Evolutionary conservation across 352 stramenopile species (phyloP).

Genomic region (Pythium scleroteichum): DNA sequence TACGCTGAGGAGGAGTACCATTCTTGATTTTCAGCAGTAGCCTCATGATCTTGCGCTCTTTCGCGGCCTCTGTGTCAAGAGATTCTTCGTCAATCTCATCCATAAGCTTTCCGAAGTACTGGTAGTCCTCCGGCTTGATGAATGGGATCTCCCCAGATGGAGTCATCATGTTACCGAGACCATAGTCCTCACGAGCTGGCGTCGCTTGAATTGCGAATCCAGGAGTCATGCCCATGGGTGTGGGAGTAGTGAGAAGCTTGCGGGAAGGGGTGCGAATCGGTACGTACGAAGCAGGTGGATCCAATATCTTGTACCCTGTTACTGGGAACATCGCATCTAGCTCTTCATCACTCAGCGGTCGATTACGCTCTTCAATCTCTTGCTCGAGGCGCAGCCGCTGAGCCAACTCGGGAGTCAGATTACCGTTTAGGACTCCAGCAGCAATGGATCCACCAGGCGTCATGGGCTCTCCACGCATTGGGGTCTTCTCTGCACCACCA

Average conservation of each 20-base stretch:
- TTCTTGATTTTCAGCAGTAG: constrained; percentile 99
- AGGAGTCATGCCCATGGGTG: constrained; percentile 92
- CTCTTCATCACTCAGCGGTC: constrained; percentile 94
- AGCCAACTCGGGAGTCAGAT: constrained; percentile 87
- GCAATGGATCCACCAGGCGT: constrained; percentile 64
- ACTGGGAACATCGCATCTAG: constrained; percentile 96
- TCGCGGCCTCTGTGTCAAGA: constrained; percentile 91
- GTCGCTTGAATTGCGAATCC: constrained; percentile 88
- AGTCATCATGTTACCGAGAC: constrained; percentile 51
- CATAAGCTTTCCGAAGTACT: constrained; percentile 98
- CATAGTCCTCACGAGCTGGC: constrained; percentile 80
- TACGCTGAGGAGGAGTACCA: constrained; percentile 96
- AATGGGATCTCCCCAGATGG: constrained; percentile 91
- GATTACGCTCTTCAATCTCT: constrained; percentile 97
- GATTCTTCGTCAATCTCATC: constrained; percentile 89
- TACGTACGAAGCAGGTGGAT: constrained; percentile 94
- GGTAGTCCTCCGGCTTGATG: constrained; percentile 99
- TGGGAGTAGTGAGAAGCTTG: constrained; percentile 96
- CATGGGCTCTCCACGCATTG: constrained; percentile 58
- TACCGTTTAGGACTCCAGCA: constrained; percentile 60
- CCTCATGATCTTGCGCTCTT: constrained; percentile 98
- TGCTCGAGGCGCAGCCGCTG: constrained; percentile 94
- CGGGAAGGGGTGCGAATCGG: constrained; percentile 94
- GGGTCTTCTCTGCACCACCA: constrained; percentile 49
- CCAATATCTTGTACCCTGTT: constrained; percentile 95